These are phyloP conservation scores for Schrenkiella parvula DNA, from an alignment of 345 rosid genomes.

Conservation along the genomic window DNA sequence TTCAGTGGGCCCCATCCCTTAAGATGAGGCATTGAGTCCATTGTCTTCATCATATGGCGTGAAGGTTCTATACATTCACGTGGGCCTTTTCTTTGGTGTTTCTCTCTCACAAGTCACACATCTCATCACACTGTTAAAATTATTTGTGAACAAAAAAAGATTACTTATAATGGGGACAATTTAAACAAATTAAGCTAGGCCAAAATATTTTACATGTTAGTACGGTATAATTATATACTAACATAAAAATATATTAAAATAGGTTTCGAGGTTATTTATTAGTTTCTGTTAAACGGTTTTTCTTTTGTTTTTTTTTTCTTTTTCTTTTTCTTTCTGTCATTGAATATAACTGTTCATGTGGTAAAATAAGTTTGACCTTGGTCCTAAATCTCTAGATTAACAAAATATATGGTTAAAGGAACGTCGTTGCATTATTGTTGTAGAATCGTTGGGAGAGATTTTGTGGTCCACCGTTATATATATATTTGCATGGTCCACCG, in stretches of 20 bases:
- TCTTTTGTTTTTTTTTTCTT: no score
- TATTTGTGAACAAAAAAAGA: not conserved
- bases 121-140: not conserved
- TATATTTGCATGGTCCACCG: conserved; percentile 6
- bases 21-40: not conserved
- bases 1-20: not conserved
- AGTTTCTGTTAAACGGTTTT: no score
- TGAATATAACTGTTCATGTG: not conserved
- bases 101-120: conserved; percentile 2
- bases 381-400: not conserved
- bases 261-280: no score
- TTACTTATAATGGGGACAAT: no score
- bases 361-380: not conserved
- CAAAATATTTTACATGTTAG: no score
- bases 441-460: not conserved
- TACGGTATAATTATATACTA: no score
- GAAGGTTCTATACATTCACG: conserved; percentile 16
- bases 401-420: not conserved
- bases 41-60: conserved; percentile 20
- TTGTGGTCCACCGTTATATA: conserved; percentile 10
- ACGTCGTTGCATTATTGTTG: not conserved
- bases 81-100: not conserved
- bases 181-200: no score
- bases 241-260: no score
- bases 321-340: no score